Base-by-base conservation (phyloP, 2,329 filamentous ascomycete genomes). In the Cladosporium cucumerinum region DNA sequence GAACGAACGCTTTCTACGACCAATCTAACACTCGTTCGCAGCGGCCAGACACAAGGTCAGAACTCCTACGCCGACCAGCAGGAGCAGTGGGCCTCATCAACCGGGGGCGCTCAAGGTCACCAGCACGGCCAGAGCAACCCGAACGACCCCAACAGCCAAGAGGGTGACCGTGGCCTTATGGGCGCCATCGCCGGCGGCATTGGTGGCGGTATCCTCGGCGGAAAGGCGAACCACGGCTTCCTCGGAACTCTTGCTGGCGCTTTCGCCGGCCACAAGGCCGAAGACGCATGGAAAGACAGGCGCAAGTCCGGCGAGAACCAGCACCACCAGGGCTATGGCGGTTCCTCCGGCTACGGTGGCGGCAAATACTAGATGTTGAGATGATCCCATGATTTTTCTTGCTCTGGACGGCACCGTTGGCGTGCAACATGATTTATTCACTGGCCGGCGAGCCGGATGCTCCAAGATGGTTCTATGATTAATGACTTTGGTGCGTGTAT, bases 201-300 rank as follows among this genome's bases (percentile, higher is more conserved):
- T 3, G 83, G 85, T 4, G 86, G 86, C 1, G 82, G 82, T 67
- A 82, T 83, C 67, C 77, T 84, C 6, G 86, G 86, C 21, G 78
- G 81, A 70, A 85, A 86, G 73, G 79, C 84, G 69, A 82, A 83
- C n/a, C 84, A 86, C 69, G 84, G 84, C 3, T 75, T 88, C 32
- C 73, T 88, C 11, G 85, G 85, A 12, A 82, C 85, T 0, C 72
- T 88, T 30, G 83, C 84, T 4, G 86, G 86, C 63, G 85, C 85
- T 0, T 79, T 88, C 54, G 63, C 83, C 2, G 86, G 86, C 1
- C 81, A 78, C 71, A 83, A 86, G 66, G 70, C 84, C 0, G 83
- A 86, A 69, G 81, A 87, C 68, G 82, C 83, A 69, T 68, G 78
- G 69, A 86, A 86, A 76, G 74, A 78, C 68, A 79, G 79, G 34